Percentiles rank a stretch among this genome's conserved stretches.
These are phyloP conservation scores for Epichloe gansuensis DNA, from an alignment of 2,329 filamentous ascomycete species.

Conservation along the genomic window DNA sequence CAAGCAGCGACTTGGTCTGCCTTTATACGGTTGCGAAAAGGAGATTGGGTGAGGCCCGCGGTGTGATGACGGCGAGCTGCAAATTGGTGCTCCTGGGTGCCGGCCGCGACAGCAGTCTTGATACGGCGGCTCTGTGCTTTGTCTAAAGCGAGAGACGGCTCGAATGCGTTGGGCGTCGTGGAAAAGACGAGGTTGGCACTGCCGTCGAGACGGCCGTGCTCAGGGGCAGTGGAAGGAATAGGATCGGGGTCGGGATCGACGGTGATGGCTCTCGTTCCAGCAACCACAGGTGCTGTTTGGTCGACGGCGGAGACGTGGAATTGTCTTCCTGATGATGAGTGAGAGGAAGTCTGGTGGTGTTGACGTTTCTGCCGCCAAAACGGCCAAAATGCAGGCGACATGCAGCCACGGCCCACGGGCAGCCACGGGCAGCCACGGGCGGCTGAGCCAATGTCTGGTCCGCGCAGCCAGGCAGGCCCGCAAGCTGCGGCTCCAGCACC, in stretches of 20 bases:
- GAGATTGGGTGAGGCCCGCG: constrained; percentile 9
- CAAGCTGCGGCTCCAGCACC: background rate
- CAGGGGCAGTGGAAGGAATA: constrained; percentile 5
- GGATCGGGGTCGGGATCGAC: background rate
- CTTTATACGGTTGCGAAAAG: constrained; percentile 32
- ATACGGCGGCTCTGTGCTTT: constrained; percentile 16
- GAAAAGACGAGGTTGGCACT: constrained; percentile 29
- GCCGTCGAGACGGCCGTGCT: constrained; percentile 35
- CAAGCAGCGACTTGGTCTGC: constrained; percentile 9
- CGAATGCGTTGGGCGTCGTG: constrained; percentile 36
- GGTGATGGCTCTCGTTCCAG: too few species aligned
- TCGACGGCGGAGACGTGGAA: background rate
- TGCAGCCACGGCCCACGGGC: background rate
- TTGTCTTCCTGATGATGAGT: background rate
- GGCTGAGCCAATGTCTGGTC: too few species aligned
- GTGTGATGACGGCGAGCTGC: background rate
- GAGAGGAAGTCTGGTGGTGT: background rate
- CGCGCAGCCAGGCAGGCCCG: background rate
- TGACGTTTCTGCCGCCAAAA: constrained; percentile 3
- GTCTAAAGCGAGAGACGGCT: constrained; percentile 14
- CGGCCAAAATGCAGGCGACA: constrained; percentile 2
- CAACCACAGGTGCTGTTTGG: background rate
- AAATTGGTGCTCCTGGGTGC: constrained; percentile 1
- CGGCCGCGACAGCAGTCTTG: constrained; percentile 7
- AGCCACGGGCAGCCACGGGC: too few species aligned